Conservation (phyloP, 1,284 basidiomycete species). For the Trametes versicolor region DNA sequence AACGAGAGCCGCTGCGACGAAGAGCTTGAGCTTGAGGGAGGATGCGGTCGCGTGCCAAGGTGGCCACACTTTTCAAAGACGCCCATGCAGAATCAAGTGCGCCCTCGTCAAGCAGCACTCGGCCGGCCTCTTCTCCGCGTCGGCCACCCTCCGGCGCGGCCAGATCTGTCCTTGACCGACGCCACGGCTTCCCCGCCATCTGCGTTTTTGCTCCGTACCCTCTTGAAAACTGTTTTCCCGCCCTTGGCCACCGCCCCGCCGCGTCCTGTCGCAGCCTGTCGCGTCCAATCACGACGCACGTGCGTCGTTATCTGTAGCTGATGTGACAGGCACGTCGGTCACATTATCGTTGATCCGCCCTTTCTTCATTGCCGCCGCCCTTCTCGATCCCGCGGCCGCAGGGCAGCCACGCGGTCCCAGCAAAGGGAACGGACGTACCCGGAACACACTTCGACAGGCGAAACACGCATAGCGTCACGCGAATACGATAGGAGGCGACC, state of each 20-base stretch:
- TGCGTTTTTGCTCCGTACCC: constrained; percentile 1
- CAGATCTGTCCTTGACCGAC: not conserved
- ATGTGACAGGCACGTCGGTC: too few species aligned
- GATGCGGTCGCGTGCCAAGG: constrained; percentile 28
- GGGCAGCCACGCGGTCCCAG: too few species aligned
- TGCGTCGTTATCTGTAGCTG: constrained; percentile 14
- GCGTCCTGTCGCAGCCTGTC: constrained; percentile 11
- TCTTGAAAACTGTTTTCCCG: constrained; percentile 8
- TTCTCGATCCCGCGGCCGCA: too few species aligned
- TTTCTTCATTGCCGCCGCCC: too few species aligned
- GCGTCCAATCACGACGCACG: constrained; percentile 27
- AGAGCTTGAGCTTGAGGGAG: constrained; percentile 4
- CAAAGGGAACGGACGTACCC: too few species aligned
- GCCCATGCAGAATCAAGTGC: constrained; percentile 16
- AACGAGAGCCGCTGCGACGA: constrained; percentile 22
- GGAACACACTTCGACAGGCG: too few species aligned
- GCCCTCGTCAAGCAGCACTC: constrained; percentile 10
- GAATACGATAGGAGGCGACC: too few species aligned
- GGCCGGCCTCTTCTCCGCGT: not conserved
- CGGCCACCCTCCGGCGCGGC: constrained; percentile 8
- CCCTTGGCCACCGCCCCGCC: constrained; percentile 4
- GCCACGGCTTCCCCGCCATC: constrained; percentile 1
- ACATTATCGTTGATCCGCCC: too few species aligned
- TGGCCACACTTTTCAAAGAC: constrained; percentile 18
- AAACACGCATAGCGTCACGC: too few species aligned